Conservation (phyloP, 768 basidiomycete genomes). For the Amanita rimosa region DNA sequence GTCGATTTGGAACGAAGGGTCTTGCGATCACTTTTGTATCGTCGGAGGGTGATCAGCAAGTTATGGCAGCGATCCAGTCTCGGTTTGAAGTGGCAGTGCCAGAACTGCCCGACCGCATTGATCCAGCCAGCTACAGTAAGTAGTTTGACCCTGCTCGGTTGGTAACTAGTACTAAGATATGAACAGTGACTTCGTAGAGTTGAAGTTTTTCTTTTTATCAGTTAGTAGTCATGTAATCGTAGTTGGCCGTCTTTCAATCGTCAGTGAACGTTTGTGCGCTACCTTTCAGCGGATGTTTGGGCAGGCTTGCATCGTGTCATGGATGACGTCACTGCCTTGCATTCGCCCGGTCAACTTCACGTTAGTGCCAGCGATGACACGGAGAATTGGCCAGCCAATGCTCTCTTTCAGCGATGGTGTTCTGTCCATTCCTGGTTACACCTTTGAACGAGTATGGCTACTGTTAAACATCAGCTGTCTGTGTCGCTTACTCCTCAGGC, state of each 20-base stretch:
- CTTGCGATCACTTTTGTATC: slow-evolving; percentile 96
- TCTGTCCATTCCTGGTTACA: slow-evolving; percentile 61
- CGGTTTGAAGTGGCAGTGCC: slow-evolving; percentile 97
- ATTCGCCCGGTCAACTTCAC: background rate
- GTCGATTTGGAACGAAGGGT: slow-evolving; percentile 99
- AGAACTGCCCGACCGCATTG: slow-evolving; percentile 88
- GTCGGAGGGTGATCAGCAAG: slow-evolving; percentile 85
- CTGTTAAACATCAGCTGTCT: background rate
- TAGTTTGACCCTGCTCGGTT: background rate
- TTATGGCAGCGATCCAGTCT: slow-evolving; percentile 90
- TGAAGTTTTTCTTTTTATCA: slow-evolving; percentile 6
- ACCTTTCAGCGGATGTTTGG: background rate
- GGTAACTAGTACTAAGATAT: background rate
- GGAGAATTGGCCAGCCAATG: slow-evolving; percentile 47
- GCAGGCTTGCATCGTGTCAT: background rate
- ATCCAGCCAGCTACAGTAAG: slow-evolving; percentile 92
- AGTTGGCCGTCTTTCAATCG: no score
- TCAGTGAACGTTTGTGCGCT: no score
- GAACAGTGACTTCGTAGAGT: slow-evolving; percentile 38
- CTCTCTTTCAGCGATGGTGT: slow-evolving; percentile 47
- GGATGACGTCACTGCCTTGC: background rate
- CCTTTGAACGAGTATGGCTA: slow-evolving; percentile 48
- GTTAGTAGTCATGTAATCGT: slow-evolving; percentile 12
- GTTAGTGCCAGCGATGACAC: slow-evolving; percentile 26
- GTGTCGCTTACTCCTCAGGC: slow-evolving; percentile 26